Percentiles rank a stretch among this genome's conserved stretches.
Evolutionary conservation across 495 filamentous ascomycete genomes (phyloP).

Genomic region (Trichoderma asperelloides): DNA sequence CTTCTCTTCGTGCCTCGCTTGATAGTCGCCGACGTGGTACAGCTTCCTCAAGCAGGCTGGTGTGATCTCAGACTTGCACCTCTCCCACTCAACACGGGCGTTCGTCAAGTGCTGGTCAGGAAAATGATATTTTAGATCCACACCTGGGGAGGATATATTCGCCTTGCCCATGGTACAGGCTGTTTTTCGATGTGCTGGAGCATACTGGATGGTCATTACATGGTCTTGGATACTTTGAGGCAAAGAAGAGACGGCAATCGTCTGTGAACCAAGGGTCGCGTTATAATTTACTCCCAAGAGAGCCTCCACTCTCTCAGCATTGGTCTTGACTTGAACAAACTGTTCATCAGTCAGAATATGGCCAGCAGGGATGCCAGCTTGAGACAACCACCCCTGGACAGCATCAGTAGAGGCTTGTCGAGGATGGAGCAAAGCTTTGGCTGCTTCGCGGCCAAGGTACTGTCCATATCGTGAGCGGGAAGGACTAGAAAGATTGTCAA

Average conservation of each 20-base stretch:
- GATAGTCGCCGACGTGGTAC: conserved; percentile 42
- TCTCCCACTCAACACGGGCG: conserved; percentile 20
- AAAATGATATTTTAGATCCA: background rate
- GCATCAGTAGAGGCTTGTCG: conserved; percentile 28
- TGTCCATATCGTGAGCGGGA: conserved; percentile 51
- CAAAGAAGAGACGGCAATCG: background rate
- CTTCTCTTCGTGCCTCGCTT: conserved; percentile 14
- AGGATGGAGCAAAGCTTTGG: conserved; percentile 42
- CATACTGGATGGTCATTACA: conserved; percentile 49
- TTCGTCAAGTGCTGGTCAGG: background rate
- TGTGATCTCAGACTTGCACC: conserved; percentile 42
- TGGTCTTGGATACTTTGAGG: conserved; percentile 50
- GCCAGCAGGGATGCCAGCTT: conserved; percentile 31
- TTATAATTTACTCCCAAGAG: background rate
- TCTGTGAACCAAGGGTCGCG: background rate
- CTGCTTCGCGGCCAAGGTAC: conserved; percentile 51
- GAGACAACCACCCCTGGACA: conserved; percentile 41
- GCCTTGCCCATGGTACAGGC: background rate
- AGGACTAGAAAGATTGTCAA: conserved; percentile 56
- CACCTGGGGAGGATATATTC: background rate
- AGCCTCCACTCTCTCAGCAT: background rate
- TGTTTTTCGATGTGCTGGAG: background rate
- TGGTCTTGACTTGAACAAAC: conserved; percentile 44
- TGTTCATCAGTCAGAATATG: conserved; percentile 41
- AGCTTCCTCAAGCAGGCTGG: conserved; percentile 51